Conservation (phyloP, 495 filamentous ascomycete genomes). For the Jackrogersella multiformis region DNA sequence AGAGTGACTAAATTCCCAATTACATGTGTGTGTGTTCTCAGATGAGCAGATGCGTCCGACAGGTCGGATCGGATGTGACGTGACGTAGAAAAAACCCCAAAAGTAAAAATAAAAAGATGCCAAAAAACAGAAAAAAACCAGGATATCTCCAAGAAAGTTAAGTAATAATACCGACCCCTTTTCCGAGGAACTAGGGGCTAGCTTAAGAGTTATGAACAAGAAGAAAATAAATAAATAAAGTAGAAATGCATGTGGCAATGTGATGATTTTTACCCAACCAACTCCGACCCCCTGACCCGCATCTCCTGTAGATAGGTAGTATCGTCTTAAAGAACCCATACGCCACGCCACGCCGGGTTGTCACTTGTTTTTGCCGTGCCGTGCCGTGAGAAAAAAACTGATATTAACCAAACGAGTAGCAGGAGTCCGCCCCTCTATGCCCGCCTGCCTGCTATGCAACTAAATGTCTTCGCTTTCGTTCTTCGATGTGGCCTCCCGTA, state of each 20-base stretch:
- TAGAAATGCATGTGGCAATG: constrained; percentile 17
- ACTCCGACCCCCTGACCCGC: constrained; percentile 32
- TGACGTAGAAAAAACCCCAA: not conserved
- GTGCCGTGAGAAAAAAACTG: constrained; percentile 34
- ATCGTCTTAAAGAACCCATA: constrained; percentile 18
- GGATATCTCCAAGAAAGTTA: constrained; percentile 41
- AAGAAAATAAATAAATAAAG: constrained; percentile 8
- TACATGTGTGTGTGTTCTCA: not conserved
- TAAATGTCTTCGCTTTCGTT: constrained; percentile 32
- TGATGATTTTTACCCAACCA: constrained; percentile 36
- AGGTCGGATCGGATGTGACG: constrained; percentile 22
- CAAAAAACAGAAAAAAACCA: too few species aligned
- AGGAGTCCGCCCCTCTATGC: constrained; percentile 27
- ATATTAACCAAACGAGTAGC: constrained; percentile 25
- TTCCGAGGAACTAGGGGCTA: not conserved
- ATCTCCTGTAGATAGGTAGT: constrained; percentile 34
- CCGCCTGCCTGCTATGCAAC: constrained; percentile 32
- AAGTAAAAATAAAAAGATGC: not conserved
- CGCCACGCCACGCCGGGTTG: constrained; percentile 29
- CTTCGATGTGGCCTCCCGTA: constrained; percentile 7
- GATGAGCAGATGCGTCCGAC: not conserved
- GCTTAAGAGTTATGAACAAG: constrained; percentile 29
- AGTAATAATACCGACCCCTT: constrained; percentile 8
- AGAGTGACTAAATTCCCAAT: constrained; percentile 8
- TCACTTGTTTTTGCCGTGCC: constrained; percentile 36